These are phyloP conservation scores for Metarhizium robertsii DNA, from an alignment of 2,329 filamentous ascomycete species.

Conservation along the genomic window DNA sequence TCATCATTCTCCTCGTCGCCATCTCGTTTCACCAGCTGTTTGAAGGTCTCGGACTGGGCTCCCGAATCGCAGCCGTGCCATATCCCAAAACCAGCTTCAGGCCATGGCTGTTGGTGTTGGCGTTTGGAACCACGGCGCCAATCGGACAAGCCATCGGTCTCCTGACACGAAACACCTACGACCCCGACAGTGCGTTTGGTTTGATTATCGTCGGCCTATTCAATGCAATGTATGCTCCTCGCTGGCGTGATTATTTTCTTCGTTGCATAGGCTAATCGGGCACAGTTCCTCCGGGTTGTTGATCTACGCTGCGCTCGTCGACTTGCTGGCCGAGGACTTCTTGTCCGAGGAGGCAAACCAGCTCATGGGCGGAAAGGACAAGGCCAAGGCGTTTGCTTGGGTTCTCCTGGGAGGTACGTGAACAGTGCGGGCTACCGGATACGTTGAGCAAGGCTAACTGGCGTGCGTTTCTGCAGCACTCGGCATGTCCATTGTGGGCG, in stretches of 20 bases:
- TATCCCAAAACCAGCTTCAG: constrained; percentile 46
- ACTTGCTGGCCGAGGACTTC: constrained; percentile 56
- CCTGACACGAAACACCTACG: constrained; percentile 45
- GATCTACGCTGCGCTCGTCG: constrained; percentile 54
- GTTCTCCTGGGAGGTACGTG: constrained; percentile 41
- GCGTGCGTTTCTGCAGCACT: neutral
- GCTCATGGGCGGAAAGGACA: constrained; percentile 41
- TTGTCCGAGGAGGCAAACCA: constrained; percentile 45
- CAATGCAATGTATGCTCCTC: constrained; percentile 49
- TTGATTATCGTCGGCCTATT: constrained; percentile 56
- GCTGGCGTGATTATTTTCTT: neutral
- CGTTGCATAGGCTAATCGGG: neutral
- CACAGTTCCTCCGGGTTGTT: constrained; percentile 49
- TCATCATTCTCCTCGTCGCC: constrained; percentile 56
- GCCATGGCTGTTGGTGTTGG: constrained; percentile 52
- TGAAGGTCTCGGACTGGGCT: constrained; percentile 59
- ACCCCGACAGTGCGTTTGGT: constrained; percentile 54
- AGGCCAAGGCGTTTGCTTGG: constrained; percentile 42
- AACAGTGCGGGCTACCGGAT: no score
- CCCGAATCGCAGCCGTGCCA: constrained; percentile 58
- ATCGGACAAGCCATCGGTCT: constrained; percentile 58
- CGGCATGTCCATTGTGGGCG: constrained; percentile 3
- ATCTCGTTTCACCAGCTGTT: constrained; percentile 67
- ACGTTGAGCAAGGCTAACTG: neutral
- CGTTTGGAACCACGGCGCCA: constrained; percentile 55